Base-by-base conservation (phyloP, 129 eudicot species). In the Tagetes patula region DNA sequence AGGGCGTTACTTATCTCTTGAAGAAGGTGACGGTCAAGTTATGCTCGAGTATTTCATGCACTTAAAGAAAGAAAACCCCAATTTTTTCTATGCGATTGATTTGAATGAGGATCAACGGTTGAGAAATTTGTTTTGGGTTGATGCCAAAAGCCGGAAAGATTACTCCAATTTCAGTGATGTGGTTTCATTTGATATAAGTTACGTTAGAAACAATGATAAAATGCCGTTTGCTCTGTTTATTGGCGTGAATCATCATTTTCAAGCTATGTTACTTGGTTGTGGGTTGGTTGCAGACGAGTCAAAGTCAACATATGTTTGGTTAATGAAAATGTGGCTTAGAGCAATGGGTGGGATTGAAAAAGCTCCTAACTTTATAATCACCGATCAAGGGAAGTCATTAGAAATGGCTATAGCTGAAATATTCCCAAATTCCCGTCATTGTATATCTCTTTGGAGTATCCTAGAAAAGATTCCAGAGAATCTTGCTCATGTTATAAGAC, bases 241-340 rank as follows among this genome's bases (percentile, higher is more conserved):
- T 5, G 84, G 84, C 12, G 84, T 81, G 70, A 81, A 81, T 66
- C 81, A 81, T 70, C 84, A 81, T 76, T 81, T 67, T 70, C 84
- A 81, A 59, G 77, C 81, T 10, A 71, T 81, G 4, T 65, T 75
- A 14, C 81, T 81, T 33, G 81, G 84, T 60, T 70, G 84, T 47
- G 84, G 74, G 12, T 58, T 81, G 67, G 49, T 81, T 71, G 74
- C 81, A 45, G 84, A 81, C 3, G 81, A 75, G 69, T 81, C 84
- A 4, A 81, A 63, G 65, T 41, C 81, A 40, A 81, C 84, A 33
- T 75, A 56, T 55, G 74, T 76, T 65, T 81, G 84, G 84, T 65
- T 81, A 6, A 81, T 81, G 84, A 81, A 75, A 63, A 81, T 45
- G 56, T 81, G 84, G 84, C 74, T 76, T 32, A 45, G 84, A 60